Evolutionary conservation across 2,329 filamentous ascomycete species (phyloP).

Genomic region (Phaeoacremonium minimum): DNA sequence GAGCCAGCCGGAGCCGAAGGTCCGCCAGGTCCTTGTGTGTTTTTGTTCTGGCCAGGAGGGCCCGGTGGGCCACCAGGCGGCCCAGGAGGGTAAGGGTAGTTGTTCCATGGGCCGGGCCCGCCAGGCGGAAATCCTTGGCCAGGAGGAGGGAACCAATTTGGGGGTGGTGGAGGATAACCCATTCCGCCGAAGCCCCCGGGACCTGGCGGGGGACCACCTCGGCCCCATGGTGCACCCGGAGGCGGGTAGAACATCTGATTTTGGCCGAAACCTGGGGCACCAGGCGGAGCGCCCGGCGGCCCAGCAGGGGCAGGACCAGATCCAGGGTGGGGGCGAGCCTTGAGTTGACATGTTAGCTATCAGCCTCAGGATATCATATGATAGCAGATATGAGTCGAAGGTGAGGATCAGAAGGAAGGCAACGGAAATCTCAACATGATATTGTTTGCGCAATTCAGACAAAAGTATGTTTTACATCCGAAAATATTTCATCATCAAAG

Average conservation of each 20-base stretch:
- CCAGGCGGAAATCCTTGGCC: conserved; percentile 70
- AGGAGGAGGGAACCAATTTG: conserved; percentile 73
- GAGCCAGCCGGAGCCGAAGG: conserved; percentile 9
- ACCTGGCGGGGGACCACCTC: conserved; percentile 23
- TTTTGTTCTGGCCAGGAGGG: conserved; percentile 14
- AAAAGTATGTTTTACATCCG: conserved; percentile 89
- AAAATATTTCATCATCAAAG: conserved; percentile 84
- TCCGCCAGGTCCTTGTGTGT: background rate
- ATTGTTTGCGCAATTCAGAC: conserved; percentile 90
- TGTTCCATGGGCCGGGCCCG: conserved; percentile 56
- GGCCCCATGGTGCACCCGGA: conserved; percentile 23
- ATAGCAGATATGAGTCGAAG: too few species aligned
- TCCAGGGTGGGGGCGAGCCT: conserved; percentile 34
- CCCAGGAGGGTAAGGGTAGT: conserved; percentile 55
- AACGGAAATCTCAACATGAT: conserved; percentile 97
- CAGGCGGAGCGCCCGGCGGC: conserved; percentile 18
- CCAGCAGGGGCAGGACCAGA: conserved; percentile 14
- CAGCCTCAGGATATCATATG: too few species aligned
- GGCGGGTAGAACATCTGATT: conserved; percentile 22
- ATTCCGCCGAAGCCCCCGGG: conserved; percentile 53
- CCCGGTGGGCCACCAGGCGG: conserved; percentile 22
- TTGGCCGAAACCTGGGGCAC: conserved; percentile 19
- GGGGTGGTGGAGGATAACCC: conserved; percentile 68
- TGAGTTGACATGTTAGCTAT: too few species aligned
- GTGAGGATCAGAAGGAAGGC: conserved; percentile 94